Evolutionary conservation across 768 basidiomycete genomes (phyloP).

Genomic region (Suillus subaureus): DNA sequence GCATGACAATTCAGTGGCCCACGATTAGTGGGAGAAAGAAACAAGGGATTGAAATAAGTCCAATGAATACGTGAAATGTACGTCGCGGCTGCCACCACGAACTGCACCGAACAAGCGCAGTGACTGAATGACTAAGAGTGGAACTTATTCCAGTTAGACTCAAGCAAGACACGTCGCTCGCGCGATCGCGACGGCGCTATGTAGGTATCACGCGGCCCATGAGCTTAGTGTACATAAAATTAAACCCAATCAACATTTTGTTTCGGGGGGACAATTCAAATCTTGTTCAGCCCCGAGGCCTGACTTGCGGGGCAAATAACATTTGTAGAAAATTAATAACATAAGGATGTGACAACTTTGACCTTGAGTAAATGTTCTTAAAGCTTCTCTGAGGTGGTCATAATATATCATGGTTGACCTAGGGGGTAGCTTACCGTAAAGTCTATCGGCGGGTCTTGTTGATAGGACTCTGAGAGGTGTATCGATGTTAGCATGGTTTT

Average conservation of each 20-base stretch:
- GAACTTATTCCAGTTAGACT: neutral
- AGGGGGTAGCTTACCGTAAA: neutral
- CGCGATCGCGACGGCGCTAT: neutral
- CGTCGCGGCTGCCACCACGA: no score
- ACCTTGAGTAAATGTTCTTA: neutral
- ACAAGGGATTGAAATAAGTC: neutral
- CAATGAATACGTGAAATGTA: neutral
- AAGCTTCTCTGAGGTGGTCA: neutral
- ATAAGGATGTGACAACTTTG: neutral
- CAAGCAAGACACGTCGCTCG: neutral
- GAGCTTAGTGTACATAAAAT: no score
- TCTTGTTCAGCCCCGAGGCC: neutral
- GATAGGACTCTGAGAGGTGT: neutral
- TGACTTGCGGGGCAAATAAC: neutral
- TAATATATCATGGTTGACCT: neutral
- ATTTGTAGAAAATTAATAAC: neutral
- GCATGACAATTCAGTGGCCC: neutral
- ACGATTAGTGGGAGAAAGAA: neutral
- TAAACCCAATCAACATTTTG: no score
- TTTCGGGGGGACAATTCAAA: neutral
- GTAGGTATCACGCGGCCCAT: neutral
- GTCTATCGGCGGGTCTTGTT: neutral
- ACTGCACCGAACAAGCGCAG: neutral
- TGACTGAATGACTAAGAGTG: neutral
- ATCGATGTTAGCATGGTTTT: no score